These are phyloP conservation scores for Carex kokanica DNA, from an alignment of 176 grass and related monocot genomes.

Conservation along the genomic window DNA sequence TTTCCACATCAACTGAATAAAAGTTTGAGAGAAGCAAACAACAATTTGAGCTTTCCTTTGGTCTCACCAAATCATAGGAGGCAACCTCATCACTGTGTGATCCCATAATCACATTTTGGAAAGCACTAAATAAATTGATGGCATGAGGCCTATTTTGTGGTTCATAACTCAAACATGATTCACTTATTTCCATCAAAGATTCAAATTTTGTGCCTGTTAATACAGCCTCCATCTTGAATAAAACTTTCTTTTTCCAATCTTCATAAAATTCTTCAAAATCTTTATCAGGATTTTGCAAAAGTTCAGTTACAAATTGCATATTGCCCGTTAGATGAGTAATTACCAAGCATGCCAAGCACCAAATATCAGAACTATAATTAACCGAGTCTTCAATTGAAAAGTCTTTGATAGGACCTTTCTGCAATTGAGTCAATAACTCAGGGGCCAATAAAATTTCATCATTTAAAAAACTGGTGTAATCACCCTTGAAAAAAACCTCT, in stretches of 20 bases:
- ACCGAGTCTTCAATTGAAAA: conserved; percentile 25
- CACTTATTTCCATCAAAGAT: conserved; percentile 33
- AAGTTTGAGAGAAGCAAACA: conserved; percentile 38
- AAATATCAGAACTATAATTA: conserved; percentile 55
- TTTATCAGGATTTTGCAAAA: conserved; percentile 23
- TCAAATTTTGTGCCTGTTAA: conserved; percentile 51
- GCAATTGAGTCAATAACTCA: conserved; percentile 34
- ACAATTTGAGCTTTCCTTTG: conserved; percentile 43
- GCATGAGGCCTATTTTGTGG: conserved; percentile 45
- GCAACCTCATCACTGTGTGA: conserved; percentile 26
- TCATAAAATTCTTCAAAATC: conserved; percentile 47
- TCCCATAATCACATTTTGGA: conserved; percentile 33
- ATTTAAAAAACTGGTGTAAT: conserved; percentile 20
- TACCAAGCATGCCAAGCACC: conserved; percentile 70
- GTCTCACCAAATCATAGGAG: conserved; percentile 30
- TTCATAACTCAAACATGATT: conserved; percentile 63
- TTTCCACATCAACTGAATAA: conserved; percentile 25
- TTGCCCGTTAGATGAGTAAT: conserved; percentile 58
- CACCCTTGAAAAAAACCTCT: conserved; percentile 6
- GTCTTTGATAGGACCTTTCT: conserved; percentile 14
- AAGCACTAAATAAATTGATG: conserved; percentile 51
- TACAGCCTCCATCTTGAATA: conserved; percentile 36
- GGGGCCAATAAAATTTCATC: conserved; percentile 37
- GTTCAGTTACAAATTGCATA: conserved; percentile 33
- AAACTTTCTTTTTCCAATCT: conserved; percentile 59